Evolutionary conservation across 169 alveolate genomes (phyloP).

Genomic region (Plasmodium yoelii): DNA sequence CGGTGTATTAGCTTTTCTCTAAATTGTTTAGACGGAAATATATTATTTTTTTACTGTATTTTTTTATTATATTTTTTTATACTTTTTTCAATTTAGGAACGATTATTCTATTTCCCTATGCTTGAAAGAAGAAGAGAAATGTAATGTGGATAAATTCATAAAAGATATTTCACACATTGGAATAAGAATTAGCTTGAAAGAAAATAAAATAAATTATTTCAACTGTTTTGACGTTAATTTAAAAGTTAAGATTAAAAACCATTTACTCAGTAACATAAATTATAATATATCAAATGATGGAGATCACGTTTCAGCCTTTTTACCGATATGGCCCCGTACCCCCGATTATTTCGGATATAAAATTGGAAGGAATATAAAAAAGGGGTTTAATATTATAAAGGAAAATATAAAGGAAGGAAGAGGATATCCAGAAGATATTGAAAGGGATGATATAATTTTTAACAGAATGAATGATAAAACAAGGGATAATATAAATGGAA

Average conservation of each 20-base stretch:
- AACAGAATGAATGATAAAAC: slow-evolving; percentile 18
- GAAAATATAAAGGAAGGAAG: slow-evolving; percentile 16
- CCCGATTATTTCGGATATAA: slow-evolving; percentile 69
- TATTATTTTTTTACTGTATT: slow-evolving; percentile 2
- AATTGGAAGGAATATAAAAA: slow-evolving; percentile 32
- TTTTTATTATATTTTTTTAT: slow-evolving; percentile 2
- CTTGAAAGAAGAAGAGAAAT: slow-evolving; percentile 66
- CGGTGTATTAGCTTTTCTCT: too few relatives aligned
- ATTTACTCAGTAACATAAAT: slow-evolving; percentile 22
- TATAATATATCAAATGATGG: slow-evolving; percentile 47
- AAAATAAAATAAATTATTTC: slow-evolving; percentile 55
- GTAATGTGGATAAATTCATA: slow-evolving; percentile 19
- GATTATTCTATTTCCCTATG: slow-evolving; percentile 29
- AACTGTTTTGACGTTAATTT: slow-evolving; percentile 61
- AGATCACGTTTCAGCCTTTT: slow-evolving; percentile 49
- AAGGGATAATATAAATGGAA: not conserved
- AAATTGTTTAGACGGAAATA: not conserved
- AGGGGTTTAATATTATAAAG: slow-evolving; percentile 29
- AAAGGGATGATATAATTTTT: slow-evolving; percentile 15
- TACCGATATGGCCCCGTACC: slow-evolving; percentile 62
- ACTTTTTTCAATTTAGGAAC: slow-evolving; percentile 12
- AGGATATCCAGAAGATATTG: not conserved
- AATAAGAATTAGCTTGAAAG: slow-evolving; percentile 57
- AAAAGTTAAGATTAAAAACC: slow-evolving; percentile 17
- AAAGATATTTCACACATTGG: slow-evolving; percentile 55